Evolutionary conservation across 202 grass and related monocot genomes (phyloP).

Genomic region (Schoenoplectus triqueter): DNA sequence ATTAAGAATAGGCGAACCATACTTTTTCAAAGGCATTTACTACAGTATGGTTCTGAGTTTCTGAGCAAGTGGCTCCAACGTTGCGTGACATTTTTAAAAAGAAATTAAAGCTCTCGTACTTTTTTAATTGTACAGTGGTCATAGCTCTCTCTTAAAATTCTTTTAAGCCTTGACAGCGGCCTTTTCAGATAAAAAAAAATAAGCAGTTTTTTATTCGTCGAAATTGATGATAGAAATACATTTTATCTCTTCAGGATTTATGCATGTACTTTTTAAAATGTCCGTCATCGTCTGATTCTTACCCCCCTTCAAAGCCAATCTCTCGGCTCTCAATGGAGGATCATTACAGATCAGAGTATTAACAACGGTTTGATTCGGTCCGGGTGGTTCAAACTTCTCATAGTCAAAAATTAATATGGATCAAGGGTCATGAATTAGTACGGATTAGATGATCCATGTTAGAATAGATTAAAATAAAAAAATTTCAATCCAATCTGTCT

Average conservation of each 20-base stretch:
- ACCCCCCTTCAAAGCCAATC: not conserved
- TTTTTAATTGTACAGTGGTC: not conserved
- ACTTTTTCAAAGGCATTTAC: not conserved
- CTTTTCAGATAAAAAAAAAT: not conserved
- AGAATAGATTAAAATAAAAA: no score
- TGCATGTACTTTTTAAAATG: no score
- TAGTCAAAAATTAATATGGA: no score
- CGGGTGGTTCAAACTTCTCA: no score
- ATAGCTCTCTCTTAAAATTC: not conserved
- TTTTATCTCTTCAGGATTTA: no score
- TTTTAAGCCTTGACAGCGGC: slow-evolving; percentile 1
- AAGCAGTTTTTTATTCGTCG: no score
- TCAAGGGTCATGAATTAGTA: no score
- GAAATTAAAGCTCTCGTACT: not conserved
- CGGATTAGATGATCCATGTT: no score
- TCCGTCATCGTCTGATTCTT: no score
- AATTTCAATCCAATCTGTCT: no score
- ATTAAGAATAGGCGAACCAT: not conserved
- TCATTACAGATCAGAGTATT: not conserved
- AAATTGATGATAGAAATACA: no score
- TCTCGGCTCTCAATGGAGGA: not conserved
- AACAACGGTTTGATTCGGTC: no score
- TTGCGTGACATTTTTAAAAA: not conserved
- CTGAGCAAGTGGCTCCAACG: not conserved
- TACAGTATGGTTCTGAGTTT: slow-evolving; percentile 3